These are phyloP conservation scores for Wickerhamomyces xylosicus DNA, from an alignment of 805 yeast species.

Conservation along the genomic window DNA sequence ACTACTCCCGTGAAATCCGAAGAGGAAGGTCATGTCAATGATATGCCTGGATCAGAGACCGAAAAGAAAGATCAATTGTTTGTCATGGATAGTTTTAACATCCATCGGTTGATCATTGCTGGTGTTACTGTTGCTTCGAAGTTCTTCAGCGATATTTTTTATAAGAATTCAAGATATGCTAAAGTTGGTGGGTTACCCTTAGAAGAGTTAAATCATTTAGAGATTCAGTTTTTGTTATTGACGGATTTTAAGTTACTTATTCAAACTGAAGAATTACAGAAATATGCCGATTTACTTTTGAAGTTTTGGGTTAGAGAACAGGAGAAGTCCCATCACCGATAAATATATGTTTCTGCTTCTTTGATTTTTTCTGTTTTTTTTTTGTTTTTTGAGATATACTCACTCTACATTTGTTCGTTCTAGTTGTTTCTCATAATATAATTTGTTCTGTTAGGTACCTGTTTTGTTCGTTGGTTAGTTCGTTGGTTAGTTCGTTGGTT, in stretches of 20 bases:
- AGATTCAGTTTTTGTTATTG: conserved; percentile 75
- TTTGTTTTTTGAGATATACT: too few species aligned
- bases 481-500: too few species aligned
- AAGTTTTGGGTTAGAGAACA: conserved; percentile 74
- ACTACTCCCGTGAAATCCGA: conserved; percentile 1
- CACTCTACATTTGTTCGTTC: too few species aligned
- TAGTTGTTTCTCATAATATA: too few species aligned
- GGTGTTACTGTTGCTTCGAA: conserved; percentile 94
- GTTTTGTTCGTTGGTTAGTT: too few species aligned
- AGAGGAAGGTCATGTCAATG: conserved; percentile 13
- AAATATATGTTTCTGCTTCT: too few species aligned
- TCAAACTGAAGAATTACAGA: conserved; percentile 80
- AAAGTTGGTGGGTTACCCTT: conserved; percentile 92
- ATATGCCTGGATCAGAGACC: conserved; percentile 4
- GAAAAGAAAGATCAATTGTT: conserved; percentile 43
- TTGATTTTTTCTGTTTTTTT: too few species aligned
- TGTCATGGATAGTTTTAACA: conserved; percentile 93
- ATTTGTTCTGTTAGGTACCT: too few species aligned
- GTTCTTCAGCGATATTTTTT: conserved; percentile 89
- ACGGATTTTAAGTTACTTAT: conserved; percentile 84
- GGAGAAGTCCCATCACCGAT: conserved; percentile 3
- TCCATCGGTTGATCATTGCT: conserved; percentile 86
- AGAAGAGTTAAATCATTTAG: conserved; percentile 87
- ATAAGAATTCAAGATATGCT: conserved; percentile 89
- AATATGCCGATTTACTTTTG: conserved; percentile 77